Evolutionary conservation across 2,329 filamentous ascomycete species (phyloP), one percentile per base, ranked within the genome.

Genomic region (Corinectria fuckeliana): DNA sequence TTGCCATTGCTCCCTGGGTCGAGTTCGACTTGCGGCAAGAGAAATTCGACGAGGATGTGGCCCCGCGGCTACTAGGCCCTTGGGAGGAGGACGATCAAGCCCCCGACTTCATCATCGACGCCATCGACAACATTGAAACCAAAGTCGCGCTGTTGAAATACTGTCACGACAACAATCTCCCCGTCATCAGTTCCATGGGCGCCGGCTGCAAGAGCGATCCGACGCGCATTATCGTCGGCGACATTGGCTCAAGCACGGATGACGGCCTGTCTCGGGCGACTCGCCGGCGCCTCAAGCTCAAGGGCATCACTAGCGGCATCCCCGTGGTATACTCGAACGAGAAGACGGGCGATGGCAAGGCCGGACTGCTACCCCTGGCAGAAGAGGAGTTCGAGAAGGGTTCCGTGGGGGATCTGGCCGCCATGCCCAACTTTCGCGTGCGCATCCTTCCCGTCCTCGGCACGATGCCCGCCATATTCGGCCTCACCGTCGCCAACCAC

Each of bases 81-180:
- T 93, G 92, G 88, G 77, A 80, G 8, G 79, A 78, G 39, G 81
- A 76, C 5, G 87, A 81, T 14, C 85, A 84, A 72, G 83, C 83
- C 69, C 93, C 93, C 1, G 90, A 94, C 69, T 99, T 89, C 71
- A 88, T 99, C n/a, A 87, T 99, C 32, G 95, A 99, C 76, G 96
- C 94, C 20, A 99, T 99, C 66, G 95, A 99, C 76, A 98, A 99
- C 73, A 98, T 99, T 63, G 92, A 97, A 50, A 96, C 92, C 53
- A 99, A 99, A 79, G 94, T 99, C 3, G 90, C 89, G 16, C 80
- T 99, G 54, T 82, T 99, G 38, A 88, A 92, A 70, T 96, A 96
- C 78, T 99, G 95, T 77, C 84, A 93, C 73, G 85, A 88, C 61
- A 85, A 92, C 72, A 81, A 84, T 2, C 80, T 98, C 23, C 89